phyloP scores from a whole-genome alignment of 2,329 filamentous ascomycete genomes.

The Cytospora chrysosperma region DNA sequence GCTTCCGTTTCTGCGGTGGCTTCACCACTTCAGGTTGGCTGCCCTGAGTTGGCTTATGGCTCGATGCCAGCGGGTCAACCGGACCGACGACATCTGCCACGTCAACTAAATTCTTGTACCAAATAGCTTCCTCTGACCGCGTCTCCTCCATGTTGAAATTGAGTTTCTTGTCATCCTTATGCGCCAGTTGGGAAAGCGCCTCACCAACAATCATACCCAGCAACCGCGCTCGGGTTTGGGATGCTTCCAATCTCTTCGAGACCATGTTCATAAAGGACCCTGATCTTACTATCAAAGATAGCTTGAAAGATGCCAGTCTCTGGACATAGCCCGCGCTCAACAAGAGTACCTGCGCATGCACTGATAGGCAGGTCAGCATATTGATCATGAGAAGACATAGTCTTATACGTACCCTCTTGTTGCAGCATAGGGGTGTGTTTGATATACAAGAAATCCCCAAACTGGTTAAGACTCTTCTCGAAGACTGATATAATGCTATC shows the following conservation, averaged over 20 bases:
- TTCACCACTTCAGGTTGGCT: constrained; percentile 27
- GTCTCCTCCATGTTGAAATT: constrained; percentile 83
- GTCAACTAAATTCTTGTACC: constrained; percentile 68
- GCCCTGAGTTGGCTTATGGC: constrained; percentile 19
- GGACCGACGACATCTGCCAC: constrained; percentile 63
- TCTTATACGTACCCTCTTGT: constrained; percentile 70
- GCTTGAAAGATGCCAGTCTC: constrained; percentile 61
- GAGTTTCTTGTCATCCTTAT: constrained; percentile 70
- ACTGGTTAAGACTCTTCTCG: constrained; percentile 68
- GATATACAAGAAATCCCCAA: constrained; percentile 85
- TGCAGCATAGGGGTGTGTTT: constrained; percentile 79
- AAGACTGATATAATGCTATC: constrained; percentile 56
- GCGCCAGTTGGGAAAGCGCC: constrained; percentile 60
- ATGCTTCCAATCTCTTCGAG: constrained; percentile 79
- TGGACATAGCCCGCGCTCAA: constrained; percentile 75
- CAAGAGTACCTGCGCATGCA: constrained; percentile 75
- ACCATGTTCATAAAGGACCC: constrained; percentile 72
- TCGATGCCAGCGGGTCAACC: constrained; percentile 46
- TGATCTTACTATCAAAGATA: constrained; percentile 69
- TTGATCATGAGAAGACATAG: not conserved
- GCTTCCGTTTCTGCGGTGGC: constrained; percentile 32
- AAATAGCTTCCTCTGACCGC: constrained; percentile 67
- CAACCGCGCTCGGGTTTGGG: constrained; percentile 73
- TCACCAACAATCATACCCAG: constrained; percentile 88
- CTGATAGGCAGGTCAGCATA: constrained; percentile 42